A percentile compares a stretch with the other conserved stretches of the same genome.
Conservation (phyloP, 2,329 filamentous ascomycete genomes). For the Purpureocillium takamizusanense region DNA sequence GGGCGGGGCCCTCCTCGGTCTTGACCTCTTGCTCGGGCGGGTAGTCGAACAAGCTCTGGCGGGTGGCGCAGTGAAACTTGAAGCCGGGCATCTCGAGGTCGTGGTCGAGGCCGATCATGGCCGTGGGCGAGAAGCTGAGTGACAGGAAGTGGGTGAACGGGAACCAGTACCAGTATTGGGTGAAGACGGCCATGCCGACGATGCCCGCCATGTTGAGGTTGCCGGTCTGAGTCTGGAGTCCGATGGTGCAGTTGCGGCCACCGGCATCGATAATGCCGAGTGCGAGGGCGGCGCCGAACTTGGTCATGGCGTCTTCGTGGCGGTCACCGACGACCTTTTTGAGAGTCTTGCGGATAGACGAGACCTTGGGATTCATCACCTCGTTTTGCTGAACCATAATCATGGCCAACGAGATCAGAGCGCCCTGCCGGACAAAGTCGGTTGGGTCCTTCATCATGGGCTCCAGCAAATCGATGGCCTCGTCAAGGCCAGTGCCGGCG, state of each 20-base stretch:
- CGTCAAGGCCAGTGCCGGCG: conserved; percentile 88
- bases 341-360: conserved; percentile 81
- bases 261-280: conserved; percentile 97
- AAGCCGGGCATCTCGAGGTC: conserved; percentile 88
- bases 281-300: conserved; percentile 90
- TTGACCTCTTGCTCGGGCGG: conserved; percentile 95
- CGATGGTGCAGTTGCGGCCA: conserved; percentile 96
- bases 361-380: conserved; percentile 95
- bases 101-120: conserved; percentile 89
- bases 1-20: conserved; percentile 82
- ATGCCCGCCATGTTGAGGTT: conserved; percentile 98
- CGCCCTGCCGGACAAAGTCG: conserved; percentile 95
- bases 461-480: conserved; percentile 92
- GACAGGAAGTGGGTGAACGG: conserved; percentile 96
- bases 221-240: conserved; percentile 92
- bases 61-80: conserved; percentile 91
- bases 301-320: conserved; percentile 98
- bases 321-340: conserved; percentile 91
- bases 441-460: conserved; percentile 99
- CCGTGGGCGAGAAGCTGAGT: conserved; percentile 91
- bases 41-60: conserved; percentile 94
- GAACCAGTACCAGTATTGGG: conserved; percentile 99
- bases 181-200: conserved; percentile 96
- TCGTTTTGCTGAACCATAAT: conserved; percentile 99
- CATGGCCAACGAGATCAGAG: conserved; percentile 90